These are phyloP conservation scores for Clonostachys rhizophaga DNA, from an alignment of 2,329 filamentous ascomycete genomes.

Conservation along the genomic window DNA sequence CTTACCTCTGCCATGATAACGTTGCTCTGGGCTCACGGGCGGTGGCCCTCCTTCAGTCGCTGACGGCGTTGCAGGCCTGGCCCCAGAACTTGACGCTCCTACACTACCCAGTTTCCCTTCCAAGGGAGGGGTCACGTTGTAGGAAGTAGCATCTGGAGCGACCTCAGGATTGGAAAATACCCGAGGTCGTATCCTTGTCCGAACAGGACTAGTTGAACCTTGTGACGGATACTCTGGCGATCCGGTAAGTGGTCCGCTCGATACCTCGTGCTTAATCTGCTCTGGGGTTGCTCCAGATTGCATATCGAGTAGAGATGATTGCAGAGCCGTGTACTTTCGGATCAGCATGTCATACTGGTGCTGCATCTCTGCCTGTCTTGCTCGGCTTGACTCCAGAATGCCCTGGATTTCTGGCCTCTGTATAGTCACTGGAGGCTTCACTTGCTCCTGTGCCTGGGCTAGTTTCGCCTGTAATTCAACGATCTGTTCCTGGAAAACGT, in stretches of 20 bases:
- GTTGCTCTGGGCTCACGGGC: constrained; percentile 28
- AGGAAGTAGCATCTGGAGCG: constrained; percentile 30
- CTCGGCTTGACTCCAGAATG: constrained; percentile 43
- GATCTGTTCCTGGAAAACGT: constrained; percentile 43
- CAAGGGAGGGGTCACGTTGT: constrained; percentile 36
- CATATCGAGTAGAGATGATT: constrained; percentile 44
- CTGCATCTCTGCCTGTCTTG: constrained; percentile 48
- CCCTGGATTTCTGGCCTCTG: constrained; percentile 23
- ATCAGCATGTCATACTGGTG: constrained; percentile 43
- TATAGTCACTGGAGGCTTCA: constrained; percentile 4
- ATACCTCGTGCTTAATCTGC: constrained; percentile 12
- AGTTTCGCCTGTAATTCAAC: constrained; percentile 39
- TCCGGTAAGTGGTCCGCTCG: constrained; percentile 25
- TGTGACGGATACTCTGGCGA: background rate
- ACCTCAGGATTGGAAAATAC: constrained; percentile 38
- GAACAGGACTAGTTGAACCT: constrained; percentile 9
- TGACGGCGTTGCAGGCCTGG: constrained; percentile 24
- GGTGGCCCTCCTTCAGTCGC: constrained; percentile 14
- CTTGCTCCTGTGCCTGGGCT: constrained; percentile 25
- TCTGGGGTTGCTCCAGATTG: constrained; percentile 22
- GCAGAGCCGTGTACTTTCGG: constrained; percentile 46
- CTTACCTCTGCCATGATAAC: constrained; percentile 42
- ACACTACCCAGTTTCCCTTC: constrained; percentile 30
- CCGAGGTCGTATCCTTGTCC: constrained; percentile 28
- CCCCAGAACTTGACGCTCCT: too few relatives aligned